Percentiles rank a stretch among this genome's conserved stretches.
These are phyloP conservation scores for Sextonia rubra DNA, from an alignment of 164 flowering plant species.

Conservation along the genomic window DNA sequence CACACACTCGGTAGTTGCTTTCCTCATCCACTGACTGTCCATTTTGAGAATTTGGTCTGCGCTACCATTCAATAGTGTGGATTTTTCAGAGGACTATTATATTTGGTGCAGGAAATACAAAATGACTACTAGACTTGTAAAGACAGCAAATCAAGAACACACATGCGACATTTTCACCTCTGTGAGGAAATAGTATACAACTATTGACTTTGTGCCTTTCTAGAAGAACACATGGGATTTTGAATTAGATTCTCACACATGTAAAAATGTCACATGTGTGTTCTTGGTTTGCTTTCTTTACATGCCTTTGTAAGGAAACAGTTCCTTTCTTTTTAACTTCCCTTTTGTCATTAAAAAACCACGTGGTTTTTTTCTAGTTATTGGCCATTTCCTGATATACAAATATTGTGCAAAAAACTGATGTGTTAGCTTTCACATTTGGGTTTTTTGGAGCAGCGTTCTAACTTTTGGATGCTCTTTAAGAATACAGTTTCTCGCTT, in stretches of 20 bases:
- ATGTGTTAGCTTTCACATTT: neutral
- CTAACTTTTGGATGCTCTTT: neutral
- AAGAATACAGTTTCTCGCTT: neutral
- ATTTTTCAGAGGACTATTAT: too few species aligned
- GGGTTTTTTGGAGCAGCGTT: neutral
- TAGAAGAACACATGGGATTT: too few species aligned
- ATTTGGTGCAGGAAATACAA: neutral
- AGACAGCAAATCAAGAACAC: too few species aligned
- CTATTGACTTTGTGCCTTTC: too few species aligned
- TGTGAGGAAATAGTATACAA: too few species aligned
- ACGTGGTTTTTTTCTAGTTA: too few species aligned
- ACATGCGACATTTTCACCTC: too few species aligned
- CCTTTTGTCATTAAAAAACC: too few species aligned
- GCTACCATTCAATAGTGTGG: neutral
- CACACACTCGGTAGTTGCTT: neutral
- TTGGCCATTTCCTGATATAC: neutral
- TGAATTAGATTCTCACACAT: too few species aligned
- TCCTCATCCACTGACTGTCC: neutral
- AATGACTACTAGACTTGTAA: too few species aligned
- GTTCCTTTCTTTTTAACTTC: neutral
- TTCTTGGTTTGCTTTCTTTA: too few species aligned
- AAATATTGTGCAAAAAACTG: neutral
- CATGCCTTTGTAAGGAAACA: neutral
- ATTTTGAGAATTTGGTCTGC: neutral
- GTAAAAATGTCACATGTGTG: too few species aligned